phyloP scores from a whole-genome alignment of 371 early-diverging fungal genomes.

The Mucor plumbeus region DNA sequence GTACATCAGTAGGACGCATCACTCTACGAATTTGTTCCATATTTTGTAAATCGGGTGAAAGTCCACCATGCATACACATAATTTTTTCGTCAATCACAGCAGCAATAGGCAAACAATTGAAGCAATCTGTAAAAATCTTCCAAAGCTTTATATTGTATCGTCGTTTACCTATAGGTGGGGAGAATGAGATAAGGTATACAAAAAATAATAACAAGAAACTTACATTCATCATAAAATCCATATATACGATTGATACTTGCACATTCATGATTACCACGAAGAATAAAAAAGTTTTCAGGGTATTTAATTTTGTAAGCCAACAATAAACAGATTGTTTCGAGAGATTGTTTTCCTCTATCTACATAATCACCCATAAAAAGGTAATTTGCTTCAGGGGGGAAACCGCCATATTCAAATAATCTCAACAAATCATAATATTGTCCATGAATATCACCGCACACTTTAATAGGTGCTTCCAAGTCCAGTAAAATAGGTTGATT shows the following conservation, averaged over 20 bases:
- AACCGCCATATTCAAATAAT: constrained; percentile 92
- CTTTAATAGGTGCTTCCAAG: constrained; percentile 96
- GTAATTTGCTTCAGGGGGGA: constrained; percentile 91
- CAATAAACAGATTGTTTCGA: constrained; percentile 76
- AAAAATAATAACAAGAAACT: constrained; percentile 42
- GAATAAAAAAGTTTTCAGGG: constrained; percentile 96
- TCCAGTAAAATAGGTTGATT: constrained; percentile 94
- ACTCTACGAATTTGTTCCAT: constrained; percentile 96
- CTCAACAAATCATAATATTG: constrained; percentile 95
- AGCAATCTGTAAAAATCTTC: constrained; percentile 98
- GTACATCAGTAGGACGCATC: constrained; percentile 95
- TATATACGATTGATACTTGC: constrained; percentile 96
- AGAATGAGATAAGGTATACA: constrained; percentile 59
- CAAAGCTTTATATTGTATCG: constrained; percentile 95
- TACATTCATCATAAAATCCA: constrained; percentile 99
- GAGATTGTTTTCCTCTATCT: constrained; percentile 92
- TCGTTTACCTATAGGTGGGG: constrained; percentile 68
- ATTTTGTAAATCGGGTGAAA: constrained; percentile 90
- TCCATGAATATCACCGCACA: constrained; percentile 86
- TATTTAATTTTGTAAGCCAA: constrained; percentile 94
- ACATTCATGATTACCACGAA: constrained; percentile 96
- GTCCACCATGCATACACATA: constrained; percentile 98
- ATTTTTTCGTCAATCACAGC: constrained; percentile 97
- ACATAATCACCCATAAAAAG: constrained; percentile 97
- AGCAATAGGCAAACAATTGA: constrained; percentile 98